These are phyloP conservation scores for Aspergillus nanangensis DNA, from an alignment of 495 filamentous ascomycete species.

Conservation along the genomic window DNA sequence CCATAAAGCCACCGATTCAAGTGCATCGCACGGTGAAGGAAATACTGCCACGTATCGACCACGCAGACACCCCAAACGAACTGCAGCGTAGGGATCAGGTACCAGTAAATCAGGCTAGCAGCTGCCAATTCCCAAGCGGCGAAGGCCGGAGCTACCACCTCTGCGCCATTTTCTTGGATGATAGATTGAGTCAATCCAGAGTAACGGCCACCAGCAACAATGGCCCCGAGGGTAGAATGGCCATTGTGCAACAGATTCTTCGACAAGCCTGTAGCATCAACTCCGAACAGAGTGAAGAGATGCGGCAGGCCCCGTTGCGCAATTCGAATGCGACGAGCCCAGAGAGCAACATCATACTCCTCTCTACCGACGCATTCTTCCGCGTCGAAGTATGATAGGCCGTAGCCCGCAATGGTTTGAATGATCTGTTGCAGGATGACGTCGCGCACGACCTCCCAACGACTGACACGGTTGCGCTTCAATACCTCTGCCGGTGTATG, in stretches of 20 bases:
- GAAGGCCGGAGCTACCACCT: constrained; percentile 34
- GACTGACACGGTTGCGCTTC: constrained; percentile 79
- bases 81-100: constrained; percentile 69
- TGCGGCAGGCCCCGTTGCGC: constrained; percentile 64
- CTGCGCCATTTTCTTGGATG: constrained; percentile 26
- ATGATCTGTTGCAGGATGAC: constrained; percentile 87
- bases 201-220: constrained; percentile 69
- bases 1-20: constrained; percentile 95
- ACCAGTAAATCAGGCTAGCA: constrained; percentile 74
- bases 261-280: constrained; percentile 36
- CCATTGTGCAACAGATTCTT: constrained; percentile 35
- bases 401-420: constrained; percentile 63
- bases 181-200: constrained; percentile 40
- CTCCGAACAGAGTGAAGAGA: constrained; percentile 40
- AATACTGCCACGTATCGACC: constrained; percentile 97
- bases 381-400: constrained; percentile 60
- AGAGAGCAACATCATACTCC: constrained; percentile 76
- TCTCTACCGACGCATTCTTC: constrained; percentile 65
- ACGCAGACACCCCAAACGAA: constrained; percentile 65
- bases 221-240: constrained; percentile 63
- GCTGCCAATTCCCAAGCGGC: constrained; percentile 66
- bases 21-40: constrained; percentile 91
- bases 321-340: constrained; percentile 70
- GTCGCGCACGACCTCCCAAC: constrained; percentile 78
- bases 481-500: constrained; percentile 88